Percentiles rank a stretch among this genome's conserved stretches.
Evolutionary conservation across 2,329 filamentous ascomycete species (phyloP).

Genomic region (Phialocephala sp.): DNA sequence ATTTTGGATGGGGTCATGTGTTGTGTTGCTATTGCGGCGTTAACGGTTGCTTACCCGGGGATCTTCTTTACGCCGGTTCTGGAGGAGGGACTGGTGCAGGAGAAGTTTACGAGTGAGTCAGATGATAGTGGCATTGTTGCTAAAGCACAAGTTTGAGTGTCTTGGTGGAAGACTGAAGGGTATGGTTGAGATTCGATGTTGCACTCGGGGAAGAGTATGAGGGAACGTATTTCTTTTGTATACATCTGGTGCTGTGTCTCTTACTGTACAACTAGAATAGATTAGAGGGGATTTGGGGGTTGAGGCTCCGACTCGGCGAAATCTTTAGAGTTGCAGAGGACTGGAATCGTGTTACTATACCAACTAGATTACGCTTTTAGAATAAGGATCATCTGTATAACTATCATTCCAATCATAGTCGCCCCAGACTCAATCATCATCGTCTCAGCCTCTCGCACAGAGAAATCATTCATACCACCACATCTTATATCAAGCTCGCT

Average conservation of each 20-base stretch:
- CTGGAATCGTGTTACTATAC: neutral
- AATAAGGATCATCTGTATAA: too few relatives aligned
- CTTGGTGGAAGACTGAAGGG: neutral
- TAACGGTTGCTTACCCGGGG: neutral
- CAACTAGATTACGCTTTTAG: neutral
- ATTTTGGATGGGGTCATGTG: conserved; percentile 56
- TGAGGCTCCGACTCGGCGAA: too few relatives aligned
- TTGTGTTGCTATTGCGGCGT: neutral
- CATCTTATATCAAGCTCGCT: too few relatives aligned
- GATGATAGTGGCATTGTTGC: conserved; percentile 1
- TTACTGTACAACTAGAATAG: neutral
- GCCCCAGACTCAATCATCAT: too few relatives aligned
- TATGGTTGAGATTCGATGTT: neutral
- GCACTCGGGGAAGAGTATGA: neutral
- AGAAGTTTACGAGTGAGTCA: neutral
- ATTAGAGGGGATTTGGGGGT: neutral
- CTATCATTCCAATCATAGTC: too few relatives aligned
- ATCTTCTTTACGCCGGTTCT: neutral
- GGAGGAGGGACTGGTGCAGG: neutral
- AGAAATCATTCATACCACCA: too few relatives aligned
- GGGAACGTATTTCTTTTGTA: neutral
- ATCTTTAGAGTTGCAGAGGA: neutral
- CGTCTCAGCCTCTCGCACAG: too few relatives aligned
- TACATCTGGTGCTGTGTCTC: neutral
- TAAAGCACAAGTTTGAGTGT: neutral